phyloP scores from a whole-genome alignment of 768 basidiomycete genomes.

The Boletus pseudo-olivaceus region DNA sequence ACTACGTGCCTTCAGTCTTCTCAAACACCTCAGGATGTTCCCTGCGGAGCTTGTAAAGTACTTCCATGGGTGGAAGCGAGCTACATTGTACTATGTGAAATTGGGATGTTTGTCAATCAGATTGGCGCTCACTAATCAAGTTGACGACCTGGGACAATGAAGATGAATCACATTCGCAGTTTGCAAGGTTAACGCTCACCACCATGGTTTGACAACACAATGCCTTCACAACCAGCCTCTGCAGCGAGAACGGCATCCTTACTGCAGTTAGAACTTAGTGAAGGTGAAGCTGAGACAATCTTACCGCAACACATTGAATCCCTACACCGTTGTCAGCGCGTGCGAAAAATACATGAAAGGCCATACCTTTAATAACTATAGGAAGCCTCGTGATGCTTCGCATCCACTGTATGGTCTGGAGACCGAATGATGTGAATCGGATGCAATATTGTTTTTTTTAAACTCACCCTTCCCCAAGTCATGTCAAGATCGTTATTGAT shows the following conservation, averaged over 20 bases:
- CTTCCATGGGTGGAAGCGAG: conserved; percentile 73
- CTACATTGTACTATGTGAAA: conserved; percentile 35
- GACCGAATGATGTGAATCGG: background rate
- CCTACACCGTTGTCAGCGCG: conserved; percentile 37
- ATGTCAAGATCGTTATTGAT: conserved; percentile 68
- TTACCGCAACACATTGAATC: conserved; percentile 70
- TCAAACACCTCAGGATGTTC: conserved; percentile 73
- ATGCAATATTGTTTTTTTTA: background rate
- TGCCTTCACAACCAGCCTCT: conserved; percentile 82
- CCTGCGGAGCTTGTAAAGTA: conserved; percentile 68
- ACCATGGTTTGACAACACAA: conserved; percentile 89
- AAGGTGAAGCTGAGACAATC: background rate
- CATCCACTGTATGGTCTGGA: conserved; percentile 74
- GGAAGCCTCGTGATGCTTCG: conserved; percentile 66
- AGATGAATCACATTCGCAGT: background rate
- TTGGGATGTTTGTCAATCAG: background rate
- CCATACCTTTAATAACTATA: conserved; percentile 67
- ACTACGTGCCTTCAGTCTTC: conserved; percentile 58
- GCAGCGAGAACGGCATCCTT: conserved; percentile 85
- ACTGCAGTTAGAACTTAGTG: conserved; percentile 8
- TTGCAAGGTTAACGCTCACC: conserved; percentile 39
- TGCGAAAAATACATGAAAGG: background rate
- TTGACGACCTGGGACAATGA: conserved; percentile 52
- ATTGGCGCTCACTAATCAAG: conserved; percentile 62
- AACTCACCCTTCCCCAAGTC: conserved; percentile 68